phyloP scores from a whole-genome alignment of 306 rosid species.

The Cucurbita moschata region DNA sequence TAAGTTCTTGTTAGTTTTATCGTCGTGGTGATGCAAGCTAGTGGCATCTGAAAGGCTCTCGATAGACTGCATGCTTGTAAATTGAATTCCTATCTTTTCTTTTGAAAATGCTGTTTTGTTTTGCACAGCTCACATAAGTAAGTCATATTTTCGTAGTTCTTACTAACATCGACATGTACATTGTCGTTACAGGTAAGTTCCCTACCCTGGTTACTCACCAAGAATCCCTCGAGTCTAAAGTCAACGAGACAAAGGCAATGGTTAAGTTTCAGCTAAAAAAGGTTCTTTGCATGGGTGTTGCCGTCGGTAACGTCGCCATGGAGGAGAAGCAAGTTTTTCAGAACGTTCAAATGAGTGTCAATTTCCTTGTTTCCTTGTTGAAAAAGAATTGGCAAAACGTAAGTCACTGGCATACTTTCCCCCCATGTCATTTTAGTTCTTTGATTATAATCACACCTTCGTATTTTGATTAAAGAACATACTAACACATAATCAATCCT shows the following conservation, averaged over 20 bases:
- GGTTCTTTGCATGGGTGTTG: slow-evolving; percentile 88
- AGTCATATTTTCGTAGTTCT: background rate
- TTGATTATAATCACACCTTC: no score
- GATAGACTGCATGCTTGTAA: background rate
- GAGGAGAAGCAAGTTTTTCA: slow-evolving; percentile 85
- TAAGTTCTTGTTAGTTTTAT: background rate
- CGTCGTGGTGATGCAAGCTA: background rate
- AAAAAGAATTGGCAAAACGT: slow-evolving; percentile 87
- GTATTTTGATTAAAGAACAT: no score
- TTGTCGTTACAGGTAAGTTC: slow-evolving; percentile 44
- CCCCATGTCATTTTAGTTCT: background rate
- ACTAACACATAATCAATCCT: no score
- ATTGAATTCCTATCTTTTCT: background rate
- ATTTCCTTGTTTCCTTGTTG: slow-evolving; percentile 70
- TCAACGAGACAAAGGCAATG: slow-evolving; percentile 67
- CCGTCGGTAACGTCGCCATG: slow-evolving; percentile 71
- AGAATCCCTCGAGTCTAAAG: slow-evolving; percentile 69
- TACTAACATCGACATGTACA: background rate
- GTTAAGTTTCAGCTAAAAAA: slow-evolving; percentile 73
- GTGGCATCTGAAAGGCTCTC: background rate
- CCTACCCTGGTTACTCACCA: slow-evolving; percentile 73
- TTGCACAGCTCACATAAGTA: background rate
- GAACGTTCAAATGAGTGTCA: slow-evolving; percentile 69
- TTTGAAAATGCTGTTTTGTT: background rate
- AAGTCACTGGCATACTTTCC: slow-evolving; percentile 8